Base-by-base conservation (phyloP, 768 basidiomycete genomes). In the Suillus decipiens region DNA sequence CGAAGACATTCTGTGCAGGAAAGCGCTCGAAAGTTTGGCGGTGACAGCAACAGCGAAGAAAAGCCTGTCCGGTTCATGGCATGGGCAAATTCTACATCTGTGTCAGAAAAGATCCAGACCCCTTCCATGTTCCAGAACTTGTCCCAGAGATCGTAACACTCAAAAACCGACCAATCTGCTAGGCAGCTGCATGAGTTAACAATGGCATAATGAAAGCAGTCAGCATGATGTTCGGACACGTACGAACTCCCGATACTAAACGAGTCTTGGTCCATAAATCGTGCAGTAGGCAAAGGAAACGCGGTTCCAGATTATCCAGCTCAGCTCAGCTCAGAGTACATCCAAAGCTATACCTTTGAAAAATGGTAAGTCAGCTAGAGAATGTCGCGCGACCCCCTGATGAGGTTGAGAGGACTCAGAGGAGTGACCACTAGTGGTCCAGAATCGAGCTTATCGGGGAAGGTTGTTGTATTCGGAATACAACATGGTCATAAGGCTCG, bases 301-400 rank as follows among this genome's bases (percentile, higher is more conserved):
- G 51, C 10, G 68, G 70, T 7, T 63, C 31, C n/a, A 70, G 10
- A 53, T 61, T 59, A 2, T 54, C 37, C 42, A 72, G 60, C 28
- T 37, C 42, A 72, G 60, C 28, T 28, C 28, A 3, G 28, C 28
- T 3, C 28, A 28, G 3, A 68, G 48, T 47, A 62, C 42, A 22
- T 64, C 53, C 11, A 72, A 22, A 3, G 69, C 71, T 5, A 60
- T 56, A 0, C 64, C 62, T 28, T 55, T 70, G 63, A 70, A 71
- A 62, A 28, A 15, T 11, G 66, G 50, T 65, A 68, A 22, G 2
- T 3, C 36, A 15, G 22, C 55, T 33, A 39, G 22, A 24, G 36
- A 56, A 56, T 9, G 12, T 22, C n/a, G n/a, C 8, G n/a, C 12
- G 33, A n/a, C 33, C 31, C 5, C 9, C 33, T 9, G 10, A 4